Evolutionary conservation across 2,329 filamentous ascomycete species (phyloP).

Genomic region (Aureobasidium melanogenum): DNA sequence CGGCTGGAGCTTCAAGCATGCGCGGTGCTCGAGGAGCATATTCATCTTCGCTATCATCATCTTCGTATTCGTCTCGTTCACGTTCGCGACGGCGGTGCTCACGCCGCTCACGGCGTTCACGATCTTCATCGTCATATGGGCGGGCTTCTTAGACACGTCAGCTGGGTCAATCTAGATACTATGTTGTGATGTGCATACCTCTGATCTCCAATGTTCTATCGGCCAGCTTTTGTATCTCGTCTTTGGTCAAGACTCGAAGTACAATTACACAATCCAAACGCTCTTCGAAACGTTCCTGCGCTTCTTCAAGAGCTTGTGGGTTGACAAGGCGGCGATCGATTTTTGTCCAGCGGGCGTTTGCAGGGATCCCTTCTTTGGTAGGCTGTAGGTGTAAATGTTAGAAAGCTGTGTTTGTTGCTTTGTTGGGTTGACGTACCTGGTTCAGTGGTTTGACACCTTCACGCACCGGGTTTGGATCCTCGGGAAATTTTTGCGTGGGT

Average conservation of each 20-base stretch:
- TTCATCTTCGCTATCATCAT: slow-evolving; percentile 26
- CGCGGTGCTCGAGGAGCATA: slow-evolving; percentile 21
- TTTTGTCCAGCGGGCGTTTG: slow-evolving; percentile 85
- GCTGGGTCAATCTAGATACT: not conserved
- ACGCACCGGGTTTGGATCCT: slow-evolving; percentile 71
- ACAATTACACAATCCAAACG: slow-evolving; percentile 93
- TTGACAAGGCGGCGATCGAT: slow-evolving; percentile 84
- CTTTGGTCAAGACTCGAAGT: slow-evolving; percentile 72
- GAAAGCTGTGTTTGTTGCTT: not conserved
- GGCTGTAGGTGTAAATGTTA: slow-evolving; percentile 17
- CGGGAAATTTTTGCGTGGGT: slow-evolving; percentile 75
- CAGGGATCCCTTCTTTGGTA: slow-evolving; percentile 32
- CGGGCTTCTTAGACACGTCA: slow-evolving; percentile 19
- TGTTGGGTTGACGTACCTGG: slow-evolving; percentile 39
- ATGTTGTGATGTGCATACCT: slow-evolving; percentile 30
- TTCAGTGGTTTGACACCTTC: slow-evolving; percentile 93
- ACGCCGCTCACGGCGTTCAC: slow-evolving; percentile 16
- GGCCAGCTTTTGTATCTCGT: slow-evolving; percentile 84
- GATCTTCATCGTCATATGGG: slow-evolving; percentile 22
- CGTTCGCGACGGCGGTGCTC: slow-evolving; percentile 18
- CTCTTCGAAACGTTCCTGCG: slow-evolving; percentile 87
- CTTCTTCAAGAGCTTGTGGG: slow-evolving; percentile 72
- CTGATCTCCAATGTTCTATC: slow-evolving; percentile 71
- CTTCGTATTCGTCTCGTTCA: slow-evolving; percentile 25
- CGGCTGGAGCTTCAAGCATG: slow-evolving; percentile 27